Percentiles rank a stretch among this genome's conserved stretches.
phyloP scores from a whole-genome alignment of 179 eudicot species.

The Silene coronaria region DNA sequence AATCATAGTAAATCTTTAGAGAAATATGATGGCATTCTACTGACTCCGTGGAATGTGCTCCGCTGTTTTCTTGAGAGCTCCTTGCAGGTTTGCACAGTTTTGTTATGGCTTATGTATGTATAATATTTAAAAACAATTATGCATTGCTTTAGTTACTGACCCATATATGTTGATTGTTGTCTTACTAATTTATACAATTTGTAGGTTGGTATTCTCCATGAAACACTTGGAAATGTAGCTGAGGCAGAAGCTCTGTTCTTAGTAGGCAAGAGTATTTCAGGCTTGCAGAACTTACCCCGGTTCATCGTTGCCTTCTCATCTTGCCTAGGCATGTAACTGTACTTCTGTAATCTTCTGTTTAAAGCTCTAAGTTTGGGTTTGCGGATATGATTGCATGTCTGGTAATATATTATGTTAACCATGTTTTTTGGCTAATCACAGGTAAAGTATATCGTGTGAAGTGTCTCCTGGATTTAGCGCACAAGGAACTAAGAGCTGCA shows the following conservation, averaged over 20 bases:
- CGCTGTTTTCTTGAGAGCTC: conserved; percentile 90
- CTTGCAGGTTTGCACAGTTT: conserved; percentile 57
- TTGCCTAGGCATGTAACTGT: conserved; percentile 49
- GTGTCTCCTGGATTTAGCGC: conserved; percentile 54
- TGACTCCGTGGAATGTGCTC: conserved; percentile 93
- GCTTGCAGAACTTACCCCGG: conserved; percentile 52
- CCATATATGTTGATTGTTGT: conserved; percentile 9
- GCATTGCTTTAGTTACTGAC: background rate
- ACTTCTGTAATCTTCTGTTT: background rate
- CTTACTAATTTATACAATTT: conserved; percentile 7
- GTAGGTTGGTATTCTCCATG: conserved; percentile 76
- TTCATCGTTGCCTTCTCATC: conserved; percentile 60
- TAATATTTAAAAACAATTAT: background rate
- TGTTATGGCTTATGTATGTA: conserved; percentile 17
- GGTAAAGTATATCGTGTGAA: conserved; percentile 66
- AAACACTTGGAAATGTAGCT: conserved; percentile 67
- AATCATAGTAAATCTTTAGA: conserved; percentile 18
- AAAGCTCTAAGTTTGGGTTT: background rate
- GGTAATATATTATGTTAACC: conserved; percentile 3
- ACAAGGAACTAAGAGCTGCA: conserved; percentile 54
- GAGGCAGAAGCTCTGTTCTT: conserved; percentile 75
- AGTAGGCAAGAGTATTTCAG: conserved; percentile 68
- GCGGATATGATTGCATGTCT: background rate
- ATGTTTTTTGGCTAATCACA: conserved; percentile 21
- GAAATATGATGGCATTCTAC: conserved; percentile 42